Conservation (phyloP, 1,284 basidiomycete genomes). For the Trametes hirsuta region DNA sequence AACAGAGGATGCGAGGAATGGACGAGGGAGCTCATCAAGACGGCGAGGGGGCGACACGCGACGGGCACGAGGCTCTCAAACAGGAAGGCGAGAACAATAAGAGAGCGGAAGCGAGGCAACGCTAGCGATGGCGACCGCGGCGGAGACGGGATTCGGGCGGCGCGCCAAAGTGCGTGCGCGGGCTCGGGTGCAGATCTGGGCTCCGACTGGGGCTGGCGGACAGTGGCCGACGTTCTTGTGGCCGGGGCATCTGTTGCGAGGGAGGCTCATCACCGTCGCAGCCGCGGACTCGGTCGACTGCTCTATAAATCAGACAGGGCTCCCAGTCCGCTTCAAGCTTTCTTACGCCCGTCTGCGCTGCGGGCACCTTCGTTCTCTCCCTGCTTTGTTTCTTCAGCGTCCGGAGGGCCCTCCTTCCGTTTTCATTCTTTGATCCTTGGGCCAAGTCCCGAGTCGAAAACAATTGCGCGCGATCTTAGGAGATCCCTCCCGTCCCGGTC, state of each 20-base stretch:
- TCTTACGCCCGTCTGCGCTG: neutral
- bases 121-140: constrained; percentile 21
- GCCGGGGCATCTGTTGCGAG: constrained; percentile 21
- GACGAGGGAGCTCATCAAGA: neutral
- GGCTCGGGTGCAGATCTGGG: constrained; percentile 6
- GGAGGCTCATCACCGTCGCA: constrained; percentile 12
- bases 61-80: constrained; percentile 29
- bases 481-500: constrained; percentile 11
- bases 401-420: constrained; percentile 14
- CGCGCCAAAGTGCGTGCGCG: constrained; percentile 12
- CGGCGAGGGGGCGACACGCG: constrained; percentile 8
- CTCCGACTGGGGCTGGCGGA: neutral
- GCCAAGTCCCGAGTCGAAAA: constrained; percentile 25
- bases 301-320: constrained; percentile 19
- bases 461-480: constrained; percentile 23
- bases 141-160: constrained; percentile 17
- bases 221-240: neutral
- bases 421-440: constrained; percentile 22
- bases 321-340: constrained; percentile 5
- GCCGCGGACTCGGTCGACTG: neutral
- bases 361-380: constrained; percentile 14
- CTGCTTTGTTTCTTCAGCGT: constrained; percentile 10
- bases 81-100: constrained; percentile 32
- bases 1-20: constrained; percentile 1
- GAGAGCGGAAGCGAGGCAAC: constrained; percentile 23